These are phyloP conservation scores for Lepidium didymum DNA, from an alignment of 345 rosid species.

Conservation along the genomic window DNA sequence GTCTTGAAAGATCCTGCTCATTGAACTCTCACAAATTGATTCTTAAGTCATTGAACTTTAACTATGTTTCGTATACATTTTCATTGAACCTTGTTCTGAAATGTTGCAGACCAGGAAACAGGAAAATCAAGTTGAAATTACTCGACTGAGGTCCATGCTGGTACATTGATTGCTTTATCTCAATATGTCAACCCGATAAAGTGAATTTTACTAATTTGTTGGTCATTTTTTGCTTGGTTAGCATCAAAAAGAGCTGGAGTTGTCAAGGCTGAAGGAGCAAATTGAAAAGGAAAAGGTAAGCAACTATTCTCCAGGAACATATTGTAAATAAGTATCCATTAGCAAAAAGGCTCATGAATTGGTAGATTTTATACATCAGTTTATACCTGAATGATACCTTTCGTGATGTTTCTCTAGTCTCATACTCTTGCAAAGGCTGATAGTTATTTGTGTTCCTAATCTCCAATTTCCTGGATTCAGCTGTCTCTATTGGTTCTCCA, in stretches of 20 bases:
- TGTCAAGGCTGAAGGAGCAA: slow-evolving; percentile 66
- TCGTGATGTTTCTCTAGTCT: background rate
- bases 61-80: background rate
- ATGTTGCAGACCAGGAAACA: slow-evolving; percentile 38
- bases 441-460: slow-evolving; percentile 3
- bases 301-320: background rate
- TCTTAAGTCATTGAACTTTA: background rate
- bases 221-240: slow-evolving; percentile 26
- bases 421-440: background rate
- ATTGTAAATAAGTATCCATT: background rate
- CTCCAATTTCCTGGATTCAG: slow-evolving; percentile 31
- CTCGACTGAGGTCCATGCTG: slow-evolving; percentile 68
- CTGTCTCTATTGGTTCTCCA: slow-evolving; percentile 57
- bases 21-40: slow-evolving; percentile 4
- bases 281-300: slow-evolving; percentile 83
- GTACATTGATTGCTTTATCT: slow-evolving; percentile 37
- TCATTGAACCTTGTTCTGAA: slow-evolving; percentile 17
- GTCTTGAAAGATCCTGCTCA: slow-evolving; percentile 25
- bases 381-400: background rate
- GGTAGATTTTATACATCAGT: background rate
- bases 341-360: background rate
- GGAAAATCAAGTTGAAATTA: slow-evolving; percentile 51
- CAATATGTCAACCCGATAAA: background rate
- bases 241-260: slow-evolving; percentile 84
- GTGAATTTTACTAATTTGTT: slow-evolving; percentile 1